Evolutionary conservation across 1,284 basidiomycete genomes (phyloP).

Genomic region (Trametes pubescens): DNA sequence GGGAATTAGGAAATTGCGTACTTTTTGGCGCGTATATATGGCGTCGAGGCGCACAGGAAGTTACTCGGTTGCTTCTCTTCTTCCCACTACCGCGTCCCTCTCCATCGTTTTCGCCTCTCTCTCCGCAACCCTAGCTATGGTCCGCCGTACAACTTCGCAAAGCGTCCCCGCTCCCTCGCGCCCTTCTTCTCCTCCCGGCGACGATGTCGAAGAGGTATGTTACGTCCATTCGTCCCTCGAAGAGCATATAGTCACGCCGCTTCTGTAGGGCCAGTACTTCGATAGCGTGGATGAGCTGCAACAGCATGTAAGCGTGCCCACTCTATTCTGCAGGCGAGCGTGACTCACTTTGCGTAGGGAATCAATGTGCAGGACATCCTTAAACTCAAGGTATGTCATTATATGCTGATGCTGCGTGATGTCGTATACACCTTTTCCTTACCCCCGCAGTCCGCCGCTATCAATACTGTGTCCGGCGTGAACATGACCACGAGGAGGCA

Average conservation of each 20-base stretch:
- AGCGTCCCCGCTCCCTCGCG: slow-evolving; percentile 46
- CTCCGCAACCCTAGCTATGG: slow-evolving; percentile 30
- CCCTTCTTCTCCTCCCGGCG: slow-evolving; percentile 46
- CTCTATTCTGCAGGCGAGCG: neutral
- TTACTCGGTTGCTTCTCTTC: neutral
- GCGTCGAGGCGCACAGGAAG: neutral
- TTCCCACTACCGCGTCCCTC: neutral
- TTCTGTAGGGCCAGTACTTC: slow-evolving; percentile 62
- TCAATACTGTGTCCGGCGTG: slow-evolving; percentile 83
- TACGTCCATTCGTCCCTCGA: neutral
- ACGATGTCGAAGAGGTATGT: slow-evolving; percentile 56
- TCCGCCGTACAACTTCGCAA: slow-evolving; percentile 39
- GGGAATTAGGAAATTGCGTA: too few species aligned
- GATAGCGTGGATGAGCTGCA: slow-evolving; percentile 90
- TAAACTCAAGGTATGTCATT: slow-evolving; percentile 83
- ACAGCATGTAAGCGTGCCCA: slow-evolving; percentile 66
- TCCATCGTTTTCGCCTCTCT: neutral
- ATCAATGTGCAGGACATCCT: slow-evolving; percentile 94
- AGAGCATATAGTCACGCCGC: slow-evolving; percentile 15
- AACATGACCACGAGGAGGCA: slow-evolving; percentile 89
- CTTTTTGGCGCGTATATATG: too few species aligned
- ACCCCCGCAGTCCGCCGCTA: slow-evolving; percentile 63
- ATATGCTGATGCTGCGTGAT: neutral
- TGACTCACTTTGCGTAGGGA: slow-evolving; percentile 59
- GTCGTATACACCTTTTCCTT: neutral